These are phyloP conservation scores for Jamesozyma gamospora DNA, from an alignment of 805 yeast species.

Conservation along the genomic window DNA sequence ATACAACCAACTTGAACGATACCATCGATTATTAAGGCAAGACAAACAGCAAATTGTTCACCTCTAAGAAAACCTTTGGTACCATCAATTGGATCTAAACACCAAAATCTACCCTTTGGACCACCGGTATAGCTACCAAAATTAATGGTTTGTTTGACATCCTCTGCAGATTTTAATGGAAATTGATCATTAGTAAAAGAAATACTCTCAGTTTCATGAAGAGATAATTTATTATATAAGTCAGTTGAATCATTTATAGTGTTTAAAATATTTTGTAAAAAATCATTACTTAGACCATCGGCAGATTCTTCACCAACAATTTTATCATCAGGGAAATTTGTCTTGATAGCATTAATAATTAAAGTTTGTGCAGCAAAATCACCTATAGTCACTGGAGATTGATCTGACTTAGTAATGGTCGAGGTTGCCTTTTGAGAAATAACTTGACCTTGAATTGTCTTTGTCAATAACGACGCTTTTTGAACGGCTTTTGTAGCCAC, in stretches of 20 bases:
- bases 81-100: conserved; percentile 96
- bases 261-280: conserved; percentile 41
- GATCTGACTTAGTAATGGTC: conserved; percentile 73
- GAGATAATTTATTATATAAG: conserved; percentile 29
- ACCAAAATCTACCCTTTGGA: conserved; percentile 78
- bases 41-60: conserved; percentile 93
- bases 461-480: conserved; percentile 72
- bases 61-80: conserved; percentile 94
- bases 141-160: conserved; percentile 60
- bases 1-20: conserved; percentile 81
- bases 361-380: conserved; percentile 96
- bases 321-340: conserved; percentile 73
- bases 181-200: conserved; percentile 9
- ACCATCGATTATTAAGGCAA: conserved; percentile 82
- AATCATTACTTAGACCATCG: conserved; percentile 45
- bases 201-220: conserved; percentile 14
- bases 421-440: conserved; percentile 36
- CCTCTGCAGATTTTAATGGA: conserved; percentile 35
- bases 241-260: conserved; percentile 48
- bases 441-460: conserved; percentile 47
- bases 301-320: conserved; percentile 95
- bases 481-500: conserved; percentile 87
- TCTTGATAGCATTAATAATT: conserved; percentile 69
- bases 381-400: conserved; percentile 92
- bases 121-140: conserved; percentile 78